A percentile compares a stretch with the other conserved stretches of the same genome.
These are phyloP conservation scores for Furcasterigmium furcatum DNA, from an alignment of 2,329 filamentous ascomycete species.

Conservation along the genomic window DNA sequence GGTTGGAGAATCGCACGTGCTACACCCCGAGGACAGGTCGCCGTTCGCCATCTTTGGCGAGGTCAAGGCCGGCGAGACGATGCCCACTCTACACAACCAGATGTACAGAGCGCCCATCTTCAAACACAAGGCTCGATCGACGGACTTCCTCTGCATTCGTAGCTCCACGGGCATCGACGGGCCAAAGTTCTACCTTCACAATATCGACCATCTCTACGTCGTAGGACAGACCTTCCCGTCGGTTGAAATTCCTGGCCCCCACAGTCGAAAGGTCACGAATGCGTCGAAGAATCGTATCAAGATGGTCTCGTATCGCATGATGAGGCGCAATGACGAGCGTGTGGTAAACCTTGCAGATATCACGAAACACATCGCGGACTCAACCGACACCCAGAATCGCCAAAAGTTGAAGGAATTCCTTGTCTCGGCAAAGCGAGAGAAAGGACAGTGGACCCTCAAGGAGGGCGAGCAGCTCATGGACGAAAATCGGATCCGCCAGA, in stretches of 20 bases:
- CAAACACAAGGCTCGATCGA: slow-evolving; percentile 72
- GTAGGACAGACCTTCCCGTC: slow-evolving; percentile 93
- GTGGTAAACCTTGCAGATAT: slow-evolving; percentile 77
- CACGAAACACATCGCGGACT: slow-evolving; percentile 87
- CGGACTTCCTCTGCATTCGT: slow-evolving; percentile 84
- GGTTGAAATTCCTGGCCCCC: slow-evolving; percentile 87
- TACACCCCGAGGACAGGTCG: slow-evolving; percentile 91
- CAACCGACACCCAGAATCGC: slow-evolving; percentile 90
- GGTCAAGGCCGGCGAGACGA: slow-evolving; percentile 85
- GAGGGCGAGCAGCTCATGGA: slow-evolving; percentile 74
- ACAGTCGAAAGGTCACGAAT: slow-evolving; percentile 92
- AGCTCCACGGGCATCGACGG: slow-evolving; percentile 78
- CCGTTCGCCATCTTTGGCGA: slow-evolving; percentile 95
- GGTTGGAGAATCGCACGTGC: slow-evolving; percentile 82
- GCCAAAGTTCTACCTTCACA: slow-evolving; percentile 77
- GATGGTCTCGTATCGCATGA: slow-evolving; percentile 90
- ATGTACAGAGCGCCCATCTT: slow-evolving; percentile 96
- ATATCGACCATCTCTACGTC: slow-evolving; percentile 85
- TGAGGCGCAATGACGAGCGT: slow-evolving; percentile 69
- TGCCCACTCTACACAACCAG: slow-evolving; percentile 87
- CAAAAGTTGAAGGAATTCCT: slow-evolving; percentile 98
- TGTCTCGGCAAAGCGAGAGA: slow-evolving; percentile 80
- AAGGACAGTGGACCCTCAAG: slow-evolving; percentile 77
- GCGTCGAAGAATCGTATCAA: slow-evolving; percentile 96
- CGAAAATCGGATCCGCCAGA: slow-evolving; percentile 73